Evolutionary conservation across 129 eudicot genomes (phyloP), one percentile per base, ranked within the genome.

Genomic region (Arctium minus): DNA sequence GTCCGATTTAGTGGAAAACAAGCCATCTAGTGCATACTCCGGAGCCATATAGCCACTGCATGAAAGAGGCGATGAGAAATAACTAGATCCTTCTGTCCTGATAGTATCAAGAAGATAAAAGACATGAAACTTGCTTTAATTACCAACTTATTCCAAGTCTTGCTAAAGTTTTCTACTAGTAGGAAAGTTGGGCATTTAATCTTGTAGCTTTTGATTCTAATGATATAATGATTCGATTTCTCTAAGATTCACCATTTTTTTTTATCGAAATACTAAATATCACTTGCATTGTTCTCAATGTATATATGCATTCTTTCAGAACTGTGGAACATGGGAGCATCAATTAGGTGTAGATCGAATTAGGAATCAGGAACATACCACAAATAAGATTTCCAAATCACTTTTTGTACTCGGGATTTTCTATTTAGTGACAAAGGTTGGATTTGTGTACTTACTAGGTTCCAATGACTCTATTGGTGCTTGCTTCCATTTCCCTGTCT

Each of bases 41-140:
- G 87, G 83, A 50, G 87, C 29, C 79, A 84, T 84, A 70, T 77
- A 83, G 9, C 86, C 81, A 68, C 86, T 83, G 56, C 56, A 10
- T 10, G 13, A 10, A 10, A 46, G 38, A 9, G 29, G 29, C 8
- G 1, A 67, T 46, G 79, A 48, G 4, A 48, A 76, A 50, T 13
- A 50, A 32, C 8, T 37, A 6, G 22, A 73, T 44, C 18, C 30
- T 29, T 38, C 13, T 44, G 50, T 44, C 50, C 8, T 74, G 36
- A 46, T 27, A 44, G 30, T 13, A 8, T 36, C 78, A 8, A 39
- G 30, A 42, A 8, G 8, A 27, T 56, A 74, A 40, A 22, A 17
- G 32, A 46, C 53, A 4, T 18, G 4, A 0, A 6, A 3, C 40
- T 73, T 36, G 30, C 32, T 27, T 37, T 40, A 39, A 11, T 46